phyloP scores from a whole-genome alignment of 202 grass and related monocot genomes.

The Schoenoplectus tabernaemontani region DNA sequence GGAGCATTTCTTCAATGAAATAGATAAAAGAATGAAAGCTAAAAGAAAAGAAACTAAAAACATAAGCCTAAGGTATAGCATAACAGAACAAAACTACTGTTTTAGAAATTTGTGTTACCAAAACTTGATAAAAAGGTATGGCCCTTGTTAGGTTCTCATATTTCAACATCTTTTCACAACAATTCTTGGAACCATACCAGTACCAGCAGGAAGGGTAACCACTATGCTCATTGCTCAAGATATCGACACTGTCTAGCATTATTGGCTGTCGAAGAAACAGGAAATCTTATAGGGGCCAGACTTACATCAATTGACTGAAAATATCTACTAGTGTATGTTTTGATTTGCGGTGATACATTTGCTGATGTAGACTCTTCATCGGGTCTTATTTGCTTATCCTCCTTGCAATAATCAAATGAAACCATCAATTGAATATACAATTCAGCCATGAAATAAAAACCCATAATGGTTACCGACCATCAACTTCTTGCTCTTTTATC shows the following conservation, averaged over 20 bases:
- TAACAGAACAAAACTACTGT: background rate
- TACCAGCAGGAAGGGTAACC: background rate
- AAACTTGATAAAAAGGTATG: background rate
- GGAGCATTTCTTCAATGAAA: constrained; percentile 1
- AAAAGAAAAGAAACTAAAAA: background rate
- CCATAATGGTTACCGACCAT: background rate
- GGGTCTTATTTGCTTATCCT: constrained; percentile 56
- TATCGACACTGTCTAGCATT: background rate
- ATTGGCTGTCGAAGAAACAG: background rate
- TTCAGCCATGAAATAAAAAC: background rate
- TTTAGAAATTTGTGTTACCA: background rate
- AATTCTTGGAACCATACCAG: background rate
- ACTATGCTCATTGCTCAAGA: background rate
- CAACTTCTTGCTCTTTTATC: background rate
- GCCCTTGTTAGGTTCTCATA: background rate
- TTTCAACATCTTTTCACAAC: background rate
- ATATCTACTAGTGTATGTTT: constrained; percentile 53
- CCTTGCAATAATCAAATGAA: constrained; percentile 35
- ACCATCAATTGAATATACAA: constrained; percentile 3
- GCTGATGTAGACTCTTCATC: constrained; percentile 66
- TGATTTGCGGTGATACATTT: constrained; percentile 52
- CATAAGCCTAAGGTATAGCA: background rate
- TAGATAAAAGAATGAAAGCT: background rate
- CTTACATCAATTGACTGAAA: constrained; percentile 77
- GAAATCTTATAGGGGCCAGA: constrained; percentile 4